Evolutionary conservation across 2,329 filamentous ascomycete species (phyloP).

Genomic region (Harringtonia aguacate): DNA sequence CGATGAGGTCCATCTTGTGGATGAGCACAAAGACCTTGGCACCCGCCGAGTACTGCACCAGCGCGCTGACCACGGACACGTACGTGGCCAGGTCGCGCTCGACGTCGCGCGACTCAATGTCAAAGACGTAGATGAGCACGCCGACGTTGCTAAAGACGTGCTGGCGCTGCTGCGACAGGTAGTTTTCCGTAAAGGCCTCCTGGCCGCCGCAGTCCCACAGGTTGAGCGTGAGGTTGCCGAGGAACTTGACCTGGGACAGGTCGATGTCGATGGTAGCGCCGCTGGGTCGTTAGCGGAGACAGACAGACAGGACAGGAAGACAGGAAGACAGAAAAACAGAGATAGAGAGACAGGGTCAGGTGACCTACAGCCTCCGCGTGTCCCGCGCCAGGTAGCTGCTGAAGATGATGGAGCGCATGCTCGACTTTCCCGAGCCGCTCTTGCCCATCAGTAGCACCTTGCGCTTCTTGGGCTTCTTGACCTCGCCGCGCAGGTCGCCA

Average conservation of each 20-base stretch:
- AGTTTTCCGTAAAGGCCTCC: constrained; percentile 98
- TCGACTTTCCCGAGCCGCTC: constrained; percentile 93
- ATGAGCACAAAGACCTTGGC: constrained; percentile 91
- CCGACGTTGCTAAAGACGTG: constrained; percentile 97
- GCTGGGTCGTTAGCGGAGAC: constrained; percentile 19
- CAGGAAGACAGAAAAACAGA: neutral
- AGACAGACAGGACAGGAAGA: neutral
- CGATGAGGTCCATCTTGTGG: constrained; percentile 98
- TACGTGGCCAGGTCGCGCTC: constrained; percentile 90
- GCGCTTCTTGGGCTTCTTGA: constrained; percentile 69
- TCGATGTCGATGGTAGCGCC: constrained; percentile 98
- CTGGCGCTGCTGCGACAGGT: constrained; percentile 86
- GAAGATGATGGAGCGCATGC: constrained; percentile 98
- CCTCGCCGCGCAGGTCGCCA: constrained; percentile 23
- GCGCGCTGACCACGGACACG: constrained; percentile 76
- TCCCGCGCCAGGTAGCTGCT: constrained; percentile 98
- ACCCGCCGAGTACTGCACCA: constrained; percentile 70
- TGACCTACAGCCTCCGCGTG: constrained; percentile 62
- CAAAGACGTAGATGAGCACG: constrained; percentile 97
- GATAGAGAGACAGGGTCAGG: too few relatives aligned
- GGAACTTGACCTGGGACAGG: constrained; percentile 96
- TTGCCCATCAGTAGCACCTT: constrained; percentile 89
- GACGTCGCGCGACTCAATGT: constrained; percentile 92
- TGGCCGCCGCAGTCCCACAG: constrained; percentile 98
- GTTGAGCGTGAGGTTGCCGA: constrained; percentile 94